phyloP scores from a whole-genome alignment of 1,284 basidiomycete genomes.

The Ceratobasidium theobromae region DNA sequence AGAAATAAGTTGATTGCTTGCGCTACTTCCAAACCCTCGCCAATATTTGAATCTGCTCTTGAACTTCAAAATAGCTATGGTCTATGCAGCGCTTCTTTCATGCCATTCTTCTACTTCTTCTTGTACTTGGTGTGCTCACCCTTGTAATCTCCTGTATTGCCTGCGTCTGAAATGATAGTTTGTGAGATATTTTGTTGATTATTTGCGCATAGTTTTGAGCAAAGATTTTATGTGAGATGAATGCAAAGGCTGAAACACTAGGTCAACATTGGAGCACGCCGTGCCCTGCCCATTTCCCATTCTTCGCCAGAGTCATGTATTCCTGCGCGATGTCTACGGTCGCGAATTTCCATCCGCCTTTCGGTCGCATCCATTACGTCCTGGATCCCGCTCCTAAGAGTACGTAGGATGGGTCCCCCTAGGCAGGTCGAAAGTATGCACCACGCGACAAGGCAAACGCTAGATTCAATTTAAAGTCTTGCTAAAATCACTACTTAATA shows the following conservation, averaged over 20 bases:
- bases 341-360: slow-evolving; percentile 2
- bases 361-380: not conserved
- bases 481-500: not conserved
- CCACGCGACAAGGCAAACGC: slow-evolving; percentile 19
- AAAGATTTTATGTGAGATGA: not conserved
- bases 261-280: slow-evolving; percentile 22
- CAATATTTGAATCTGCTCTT: not conserved
- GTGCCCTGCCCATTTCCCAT: slow-evolving; percentile 30
- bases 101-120: slow-evolving; percentile 10
- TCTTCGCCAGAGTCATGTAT: slow-evolving; percentile 22
- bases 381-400: not conserved
- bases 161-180: slow-evolving; percentile 23
- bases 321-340: slow-evolving; percentile 23
- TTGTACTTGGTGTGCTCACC: slow-evolving; percentile 18
- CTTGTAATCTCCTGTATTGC: slow-evolving; percentile 27
- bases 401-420: slow-evolving; percentile 25
- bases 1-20: slow-evolving; percentile 27
- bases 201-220: not conserved
- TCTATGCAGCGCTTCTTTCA: slow-evolving; percentile 20
- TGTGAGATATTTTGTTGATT: slow-evolving; percentile 30
- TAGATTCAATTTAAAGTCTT: not conserved
- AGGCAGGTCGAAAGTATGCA: slow-evolving; percentile 29
- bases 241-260: not conserved
- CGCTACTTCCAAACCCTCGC: not conserved
- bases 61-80: slow-evolving; percentile 19